A percentile compares a stretch with the other conserved stretches of the same genome.
Conservation (phyloP, 129 eudicot genomes). For the Saussurea involucrata region DNA sequence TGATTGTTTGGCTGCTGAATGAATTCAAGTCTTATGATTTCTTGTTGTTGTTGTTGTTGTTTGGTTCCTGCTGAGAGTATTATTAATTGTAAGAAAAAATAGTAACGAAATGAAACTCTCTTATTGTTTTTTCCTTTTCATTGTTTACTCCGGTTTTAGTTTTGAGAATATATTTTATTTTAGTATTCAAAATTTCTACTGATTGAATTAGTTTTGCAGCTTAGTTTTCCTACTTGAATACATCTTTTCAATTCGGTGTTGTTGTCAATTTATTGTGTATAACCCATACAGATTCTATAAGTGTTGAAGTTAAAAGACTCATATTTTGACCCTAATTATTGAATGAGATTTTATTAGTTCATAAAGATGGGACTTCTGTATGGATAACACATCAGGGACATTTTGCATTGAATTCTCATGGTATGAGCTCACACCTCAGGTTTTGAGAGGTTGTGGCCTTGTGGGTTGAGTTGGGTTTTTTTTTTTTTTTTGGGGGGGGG, state of each 20-base stretch:
- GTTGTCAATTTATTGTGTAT: background rate
- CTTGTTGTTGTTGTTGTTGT: background rate
- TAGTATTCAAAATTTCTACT: background rate
- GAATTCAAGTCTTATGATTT: background rate
- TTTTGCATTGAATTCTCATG: background rate
- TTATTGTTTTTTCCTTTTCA: background rate
- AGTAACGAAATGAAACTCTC: background rate
- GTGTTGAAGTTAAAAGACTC: constrained; percentile 3
- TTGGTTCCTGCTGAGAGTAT: background rate
- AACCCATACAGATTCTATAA: background rate
- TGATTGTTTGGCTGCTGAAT: background rate
- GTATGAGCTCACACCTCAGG: background rate
- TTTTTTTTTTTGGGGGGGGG: no score
- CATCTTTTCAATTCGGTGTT: background rate
- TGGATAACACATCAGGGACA: no score
- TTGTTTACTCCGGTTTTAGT: background rate
- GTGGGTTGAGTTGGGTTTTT: background rate
- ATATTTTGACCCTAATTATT: background rate
- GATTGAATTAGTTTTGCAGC: background rate
- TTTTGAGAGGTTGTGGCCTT: background rate
- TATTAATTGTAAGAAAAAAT: background rate
- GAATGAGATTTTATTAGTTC: background rate
- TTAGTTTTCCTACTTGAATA: background rate
- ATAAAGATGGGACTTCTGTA: background rate
- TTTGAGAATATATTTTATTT: background rate